Base-by-base conservation (phyloP, 2,329 filamentous ascomycete genomes). In the Helicocarpus griseus region DNA sequence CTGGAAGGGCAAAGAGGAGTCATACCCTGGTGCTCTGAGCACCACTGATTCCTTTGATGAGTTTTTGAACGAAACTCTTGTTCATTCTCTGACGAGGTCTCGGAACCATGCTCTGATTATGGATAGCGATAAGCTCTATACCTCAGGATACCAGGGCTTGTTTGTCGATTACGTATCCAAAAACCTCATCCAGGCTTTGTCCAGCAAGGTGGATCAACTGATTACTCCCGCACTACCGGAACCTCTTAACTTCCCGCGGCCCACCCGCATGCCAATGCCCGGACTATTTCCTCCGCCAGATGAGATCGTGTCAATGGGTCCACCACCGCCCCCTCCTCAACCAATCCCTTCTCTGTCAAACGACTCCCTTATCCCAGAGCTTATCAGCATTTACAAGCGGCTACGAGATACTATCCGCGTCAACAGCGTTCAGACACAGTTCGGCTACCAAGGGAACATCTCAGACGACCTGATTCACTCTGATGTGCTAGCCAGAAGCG, bases 1-100 rank as follows among this genome's bases (percentile, higher is more conserved):
- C 35, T 98, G 93, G 93, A 94, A 90, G 65, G 87, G 87, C 24
- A 85, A 94, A 62, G 87, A 94, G 60, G 87, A 95, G 63, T 81
- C 83, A 1, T 89, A 90, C 55, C 83, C 88, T 0, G 85, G 87
- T 3, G 76, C 81, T n/a, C 71, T 96, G 35, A 76, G 81, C 48
- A 71, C 82, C 4, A 64, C 76, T 29, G 68, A 68, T 17, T 66
- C 76, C 1, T 91, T 95, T 63, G 76, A 82, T 3, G 74, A 82
- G 0, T 94, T 89, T 73, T 70, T 95, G 13, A 73, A 78, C 49
- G 73, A 75, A 35, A 76, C 82, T 49, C 75, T 87, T 61, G 70
- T 71, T n/a, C 55, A 63, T 13, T 57, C 61, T 3, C 64, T 80
- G 8, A 69, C 73, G 3, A 73, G 76, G 51, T 64, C 75, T 6